Percentiles rank a stretch among this genome's conserved stretches.
phyloP scores from a whole-genome alignment of 2,329 filamentous ascomycete species.

The Neophaeococcomyces mojaviensis region DNA sequence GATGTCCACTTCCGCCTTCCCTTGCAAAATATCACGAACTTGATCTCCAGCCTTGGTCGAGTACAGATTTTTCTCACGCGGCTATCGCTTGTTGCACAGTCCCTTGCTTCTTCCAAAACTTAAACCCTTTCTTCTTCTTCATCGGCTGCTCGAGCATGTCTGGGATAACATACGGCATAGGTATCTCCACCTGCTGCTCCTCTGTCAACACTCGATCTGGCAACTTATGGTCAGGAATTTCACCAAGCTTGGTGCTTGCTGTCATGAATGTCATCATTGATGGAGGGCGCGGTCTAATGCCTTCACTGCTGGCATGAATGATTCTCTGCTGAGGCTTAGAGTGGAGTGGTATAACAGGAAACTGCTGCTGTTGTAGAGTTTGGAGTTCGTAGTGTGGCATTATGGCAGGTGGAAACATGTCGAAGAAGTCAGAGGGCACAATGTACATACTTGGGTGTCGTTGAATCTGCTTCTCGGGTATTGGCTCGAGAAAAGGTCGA shows the following conservation, averaged over 20 bases:
- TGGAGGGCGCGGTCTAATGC: slow-evolving; percentile 10
- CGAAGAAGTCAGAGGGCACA: slow-evolving; percentile 17
- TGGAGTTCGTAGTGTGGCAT: background rate
- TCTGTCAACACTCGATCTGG: slow-evolving; percentile 8
- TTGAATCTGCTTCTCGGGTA: background rate
- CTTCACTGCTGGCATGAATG: background rate
- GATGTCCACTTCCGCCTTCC: too few relatives aligned
- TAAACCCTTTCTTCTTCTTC: slow-evolving; percentile 15
- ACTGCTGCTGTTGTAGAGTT: background rate
- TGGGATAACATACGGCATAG: slow-evolving; percentile 16
- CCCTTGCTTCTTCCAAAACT: slow-evolving; percentile 19
- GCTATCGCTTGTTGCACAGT: background rate
- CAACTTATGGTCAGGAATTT: slow-evolving; percentile 35
- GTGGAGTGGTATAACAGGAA: slow-evolving; percentile 12
- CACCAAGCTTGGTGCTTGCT: slow-evolving; percentile 59
- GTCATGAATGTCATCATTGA: slow-evolving; percentile 47
- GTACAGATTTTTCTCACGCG: background rate
- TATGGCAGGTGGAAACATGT: slow-evolving; percentile 4
- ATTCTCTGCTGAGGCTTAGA: background rate
- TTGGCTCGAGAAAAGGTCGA: background rate
- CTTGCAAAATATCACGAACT: too few relatives aligned
- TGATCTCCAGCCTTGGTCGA: background rate
- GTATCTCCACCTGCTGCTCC: slow-evolving; percentile 7
- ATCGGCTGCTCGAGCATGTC: slow-evolving; percentile 12
- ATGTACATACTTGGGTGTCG: slow-evolving; percentile 18